A percentile compares a stretch with the other conserved stretches of the same genome.
Conservation (phyloP, 768 basidiomycete species). For the Serendipita sp. region DNA sequence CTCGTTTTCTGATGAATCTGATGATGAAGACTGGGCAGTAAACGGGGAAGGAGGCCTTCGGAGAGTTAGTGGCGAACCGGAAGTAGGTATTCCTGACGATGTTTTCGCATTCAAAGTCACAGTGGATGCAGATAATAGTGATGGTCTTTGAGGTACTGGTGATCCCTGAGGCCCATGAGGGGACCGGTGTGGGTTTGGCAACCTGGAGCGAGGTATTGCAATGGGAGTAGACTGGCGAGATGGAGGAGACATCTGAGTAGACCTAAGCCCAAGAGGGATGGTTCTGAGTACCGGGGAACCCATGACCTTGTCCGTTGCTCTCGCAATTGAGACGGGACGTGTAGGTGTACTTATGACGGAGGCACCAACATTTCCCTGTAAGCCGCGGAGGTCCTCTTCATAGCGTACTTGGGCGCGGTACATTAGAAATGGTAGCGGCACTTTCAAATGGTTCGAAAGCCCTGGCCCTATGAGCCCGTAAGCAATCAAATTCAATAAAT, state of each 20-base stretch:
- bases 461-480: conserved; percentile 48
- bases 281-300: neutral
- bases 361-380: conserved; percentile 54
- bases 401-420: conserved; percentile 73
- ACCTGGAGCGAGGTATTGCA: neutral
- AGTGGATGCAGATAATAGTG: neutral
- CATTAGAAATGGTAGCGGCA: conserved; percentile 70
- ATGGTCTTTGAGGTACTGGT: neutral
- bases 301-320: neutral
- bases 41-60: conserved; percentile 12
- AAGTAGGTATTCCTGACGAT: neutral
- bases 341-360: conserved; percentile 29
- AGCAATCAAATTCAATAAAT: neutral
- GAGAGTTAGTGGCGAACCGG: neutral
- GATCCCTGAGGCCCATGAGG: neutral
- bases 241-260: neutral
- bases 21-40: conserved; percentile 12
- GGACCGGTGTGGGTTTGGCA: neutral
- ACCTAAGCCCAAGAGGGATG: neutral
- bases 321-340: neutral
- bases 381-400: conserved; percentile 66
- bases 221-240: neutral
- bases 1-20: conserved; percentile 29
- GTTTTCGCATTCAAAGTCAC: neutral
- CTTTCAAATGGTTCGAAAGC: conserved; percentile 60